These are phyloP conservation scores for Apiospora marii DNA, from an alignment of 2,329 filamentous ascomycete genomes.

Conservation along the genomic window DNA sequence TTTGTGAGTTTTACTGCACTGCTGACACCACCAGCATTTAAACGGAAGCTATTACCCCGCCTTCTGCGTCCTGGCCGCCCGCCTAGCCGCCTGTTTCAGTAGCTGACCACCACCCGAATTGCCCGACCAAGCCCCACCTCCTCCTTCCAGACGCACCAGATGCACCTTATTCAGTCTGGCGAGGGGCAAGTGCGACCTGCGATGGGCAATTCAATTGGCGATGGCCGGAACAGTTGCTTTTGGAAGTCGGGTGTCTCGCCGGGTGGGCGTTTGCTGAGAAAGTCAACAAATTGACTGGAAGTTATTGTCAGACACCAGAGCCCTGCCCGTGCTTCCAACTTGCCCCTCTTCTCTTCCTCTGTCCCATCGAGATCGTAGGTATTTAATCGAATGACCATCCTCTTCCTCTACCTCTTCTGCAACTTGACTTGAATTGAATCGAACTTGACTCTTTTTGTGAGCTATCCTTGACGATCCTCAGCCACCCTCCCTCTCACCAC, in stretches of 20 bases:
- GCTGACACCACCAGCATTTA: background rate
- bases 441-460: conserved; percentile 5
- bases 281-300: conserved; percentile 18
- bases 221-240: conserved; percentile 1
- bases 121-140: conserved; percentile 7
- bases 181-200: conserved; percentile 7
- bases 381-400: conserved; percentile 11
- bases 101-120: conserved; percentile 13
- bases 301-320: conserved; percentile 11
- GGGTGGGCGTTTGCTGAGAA: conserved; percentile 13
- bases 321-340: background rate
- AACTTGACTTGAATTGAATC: conserved; percentile 2
- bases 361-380: background rate
- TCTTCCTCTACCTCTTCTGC: background rate
- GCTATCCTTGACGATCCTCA: background rate
- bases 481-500: background rate
- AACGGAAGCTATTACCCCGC: conserved; percentile 14
- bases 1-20: background rate
- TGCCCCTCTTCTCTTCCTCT: background rate
- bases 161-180: background rate
- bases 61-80: background rate
- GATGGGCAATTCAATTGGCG: conserved; percentile 18
- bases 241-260: conserved; percentile 4
- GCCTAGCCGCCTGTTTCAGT: conserved; percentile 6
- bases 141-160: background rate